Evolutionary conservation across 495 filamentous ascomycete species (phyloP).

Genomic region (Xylaria castorea): DNA sequence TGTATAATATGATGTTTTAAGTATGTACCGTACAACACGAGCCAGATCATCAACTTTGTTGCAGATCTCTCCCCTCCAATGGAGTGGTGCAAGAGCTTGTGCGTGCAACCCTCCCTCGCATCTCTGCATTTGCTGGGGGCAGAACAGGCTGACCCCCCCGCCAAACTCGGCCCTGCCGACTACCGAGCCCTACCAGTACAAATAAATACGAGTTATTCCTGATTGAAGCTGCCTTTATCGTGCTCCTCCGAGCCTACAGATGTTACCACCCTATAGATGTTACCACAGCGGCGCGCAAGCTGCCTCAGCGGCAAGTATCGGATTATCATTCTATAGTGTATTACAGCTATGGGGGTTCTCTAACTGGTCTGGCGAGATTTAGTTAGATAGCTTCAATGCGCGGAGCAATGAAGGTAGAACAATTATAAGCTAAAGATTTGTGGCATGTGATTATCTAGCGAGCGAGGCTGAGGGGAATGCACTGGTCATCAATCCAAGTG

Average conservation of each 20-base stretch:
- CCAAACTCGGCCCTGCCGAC: neutral
- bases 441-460: neutral
- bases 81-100: neutral
- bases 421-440: neutral
- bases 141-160: constrained; percentile 3
- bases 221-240: neutral
- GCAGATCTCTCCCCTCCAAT: neutral
- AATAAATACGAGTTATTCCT: too few species aligned
- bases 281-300: neutral
- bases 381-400: neutral
- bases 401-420: neutral
- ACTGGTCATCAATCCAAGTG: too few species aligned
- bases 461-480: neutral
- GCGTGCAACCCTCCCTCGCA: constrained; percentile 7
- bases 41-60: neutral
- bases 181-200: constrained; percentile 11
- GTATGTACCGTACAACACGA: neutral
- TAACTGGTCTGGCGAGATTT: neutral
- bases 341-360: neutral
- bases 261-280: too few species aligned
- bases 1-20: too few species aligned
- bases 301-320: neutral
- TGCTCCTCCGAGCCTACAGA: neutral
- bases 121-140: constrained; percentile 9
- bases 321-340: neutral